Evolutionary conservation across 2,329 filamentous ascomycete genomes (phyloP).

Genomic region (Aotearoamyces nothofagi): DNA sequence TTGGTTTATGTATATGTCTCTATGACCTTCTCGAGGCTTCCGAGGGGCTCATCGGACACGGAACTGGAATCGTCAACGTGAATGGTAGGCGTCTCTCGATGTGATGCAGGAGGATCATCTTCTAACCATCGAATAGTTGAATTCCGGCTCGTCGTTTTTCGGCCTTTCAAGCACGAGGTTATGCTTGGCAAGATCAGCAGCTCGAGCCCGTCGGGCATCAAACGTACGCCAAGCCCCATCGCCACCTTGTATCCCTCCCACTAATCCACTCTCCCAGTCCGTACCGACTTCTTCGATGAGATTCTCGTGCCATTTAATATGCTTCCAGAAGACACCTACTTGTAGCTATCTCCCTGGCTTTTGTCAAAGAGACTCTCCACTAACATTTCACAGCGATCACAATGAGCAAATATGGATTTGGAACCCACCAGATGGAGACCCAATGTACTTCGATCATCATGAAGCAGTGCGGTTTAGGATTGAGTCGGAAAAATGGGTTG

Average conservation of each 20-base stretch:
- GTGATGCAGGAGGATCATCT: no score
- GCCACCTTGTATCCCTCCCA: not conserved
- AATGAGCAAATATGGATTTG: conserved; percentile 75
- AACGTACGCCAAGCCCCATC: conserved; percentile 30
- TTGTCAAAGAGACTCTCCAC: no score
- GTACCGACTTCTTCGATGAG: conserved; percentile 87
- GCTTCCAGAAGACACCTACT: conserved; percentile 61
- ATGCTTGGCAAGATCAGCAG: conserved; percentile 72
- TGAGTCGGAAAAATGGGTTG: conserved; percentile 79
- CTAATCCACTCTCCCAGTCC: conserved; percentile 31
- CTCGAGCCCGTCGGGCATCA: conserved; percentile 56
- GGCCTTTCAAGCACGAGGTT: conserved; percentile 91
- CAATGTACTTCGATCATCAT: conserved; percentile 77
- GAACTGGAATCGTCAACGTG: conserved; percentile 82
- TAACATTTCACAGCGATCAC: conserved; percentile 38
- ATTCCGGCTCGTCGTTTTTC: conserved; percentile 85
- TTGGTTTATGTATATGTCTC: conserved; percentile 85
- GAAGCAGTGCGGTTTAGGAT: conserved; percentile 81
- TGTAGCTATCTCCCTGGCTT: no score
- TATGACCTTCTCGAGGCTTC: conserved; percentile 83
- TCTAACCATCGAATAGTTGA: no score
- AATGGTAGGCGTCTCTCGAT: conserved; percentile 52
- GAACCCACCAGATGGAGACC: conserved; percentile 54
- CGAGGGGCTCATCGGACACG: conserved; percentile 87
- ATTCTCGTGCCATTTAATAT: conserved; percentile 66